These are phyloP conservation scores for Chlorencoelia australis DNA, from an alignment of 2,329 filamentous ascomycete genomes.

Conservation along the genomic window DNA sequence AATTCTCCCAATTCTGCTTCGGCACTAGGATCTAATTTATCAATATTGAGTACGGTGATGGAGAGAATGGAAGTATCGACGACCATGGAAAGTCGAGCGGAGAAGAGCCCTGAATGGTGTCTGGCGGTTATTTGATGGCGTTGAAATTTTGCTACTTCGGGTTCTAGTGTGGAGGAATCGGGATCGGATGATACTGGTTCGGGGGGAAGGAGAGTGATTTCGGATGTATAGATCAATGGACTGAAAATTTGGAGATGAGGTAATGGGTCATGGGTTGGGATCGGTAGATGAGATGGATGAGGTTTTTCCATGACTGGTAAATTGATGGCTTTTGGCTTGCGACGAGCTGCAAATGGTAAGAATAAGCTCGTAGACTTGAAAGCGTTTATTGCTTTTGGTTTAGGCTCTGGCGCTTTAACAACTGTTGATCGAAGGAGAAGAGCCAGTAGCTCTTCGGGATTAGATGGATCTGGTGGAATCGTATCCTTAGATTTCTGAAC, in stretches of 20 bases:
- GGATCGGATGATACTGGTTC: constrained; percentile 15
- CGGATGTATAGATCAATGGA: constrained; percentile 51
- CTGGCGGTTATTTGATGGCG: constrained; percentile 42
- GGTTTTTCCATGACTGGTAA: constrained; percentile 30
- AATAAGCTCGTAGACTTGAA: constrained; percentile 24
- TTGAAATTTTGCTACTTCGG: constrained; percentile 33
- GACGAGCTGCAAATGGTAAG: constrained; percentile 23
- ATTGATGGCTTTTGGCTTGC: constrained; percentile 17
- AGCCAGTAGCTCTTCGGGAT: constrained; percentile 27
- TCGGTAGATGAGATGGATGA: constrained; percentile 50
- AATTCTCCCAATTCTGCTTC: constrained; percentile 47
- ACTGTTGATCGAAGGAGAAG: constrained; percentile 20
- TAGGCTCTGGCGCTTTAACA: constrained; percentile 9
- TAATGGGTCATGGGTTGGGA: constrained; percentile 54
- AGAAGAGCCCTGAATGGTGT: constrained; percentile 44
- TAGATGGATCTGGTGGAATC: constrained; percentile 34
- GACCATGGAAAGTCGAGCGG: constrained; percentile 45
- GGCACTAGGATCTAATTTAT: constrained; percentile 46
- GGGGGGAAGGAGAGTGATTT: constrained; percentile 36
- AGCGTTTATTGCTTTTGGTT: constrained; percentile 17
- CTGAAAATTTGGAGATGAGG: constrained; percentile 65
- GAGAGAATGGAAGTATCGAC: constrained; percentile 44
- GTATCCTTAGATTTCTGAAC: constrained; percentile 28
- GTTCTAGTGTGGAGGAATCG: constrained; percentile 11
- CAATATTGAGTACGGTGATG: constrained; percentile 43